Evolutionary conservation across 805 yeast genomes (phyloP), one percentile per base, ranked within the genome.

Genomic region (Ogataea pilisensis): DNA sequence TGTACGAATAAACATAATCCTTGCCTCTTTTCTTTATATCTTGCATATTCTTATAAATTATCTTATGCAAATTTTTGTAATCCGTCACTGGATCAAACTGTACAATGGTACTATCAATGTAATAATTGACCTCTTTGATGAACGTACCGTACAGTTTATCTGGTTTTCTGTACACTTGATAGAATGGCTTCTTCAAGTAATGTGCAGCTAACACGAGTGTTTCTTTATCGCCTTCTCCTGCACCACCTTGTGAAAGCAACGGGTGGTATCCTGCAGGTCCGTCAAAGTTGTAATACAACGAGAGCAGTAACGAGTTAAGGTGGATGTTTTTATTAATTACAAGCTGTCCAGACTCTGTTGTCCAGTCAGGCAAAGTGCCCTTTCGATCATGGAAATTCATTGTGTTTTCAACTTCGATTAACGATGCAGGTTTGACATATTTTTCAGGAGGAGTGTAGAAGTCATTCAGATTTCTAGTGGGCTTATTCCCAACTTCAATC

Each of bases 141-240:
- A 45, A 53, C 7, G 49, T 43, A 12, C 63, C 63, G 34, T 49
- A 57, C 11, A 54, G 24, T 34, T 49, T 55, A 32, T 53, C 60
- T 1, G 60, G 56, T 34, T 41, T 60, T 9, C 68, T 64, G 39
- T 66, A 64, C 2, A 70, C 65, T 57, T 78, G 83, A 50, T 78
- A 78, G 44, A 64, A 75, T 1, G 71, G 68, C 34, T 70, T 56
- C 3, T 62, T 60, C 29, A 72, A 60, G 8, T 69, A 69, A 31
- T 69, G 68, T 6, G 87, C 81, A 2, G 88, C 84, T 0, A 86
- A 82, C 37, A 78, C 66, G 37, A 81, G 75, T 0, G 91, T 82
- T 48, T 83, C 90, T 54, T 84, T 83, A 55, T 83, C 90, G 41
- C 90, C 90, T 60, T 81, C 86, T n/a, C 91, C 91, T 2, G 72